Base-by-base conservation (phyloP, 768 basidiomycete genomes). In the Phylloporus sp. region DNA sequence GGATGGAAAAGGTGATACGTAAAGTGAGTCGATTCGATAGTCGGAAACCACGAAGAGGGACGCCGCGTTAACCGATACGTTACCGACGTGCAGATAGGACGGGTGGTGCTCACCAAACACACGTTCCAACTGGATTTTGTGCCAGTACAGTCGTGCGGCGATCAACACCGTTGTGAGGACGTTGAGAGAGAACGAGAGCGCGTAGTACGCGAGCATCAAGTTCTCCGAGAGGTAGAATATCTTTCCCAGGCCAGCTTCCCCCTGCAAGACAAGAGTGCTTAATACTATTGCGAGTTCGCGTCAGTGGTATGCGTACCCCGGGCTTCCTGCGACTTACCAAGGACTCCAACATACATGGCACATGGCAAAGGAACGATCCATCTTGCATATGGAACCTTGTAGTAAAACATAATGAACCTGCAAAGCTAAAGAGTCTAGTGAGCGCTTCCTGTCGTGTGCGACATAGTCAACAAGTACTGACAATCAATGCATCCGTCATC, bases 401-500 rank as follows among this genome's bases (percentile, higher is more conserved):
- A 38, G 44, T 62, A 62, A 21, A 62, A 56, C 33, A 56, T 9
- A 23, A 62, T 38, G 38, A 64, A 64, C 21, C 61, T 56, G 35
- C 38, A 62, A 26, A 62, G 48, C 61, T 62, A 20, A 7, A 35
- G 6, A 24, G 2, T 3, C 2, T 9, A 8, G 24, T 55, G 24
- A 64, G 38, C 13, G 18, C 20, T 11, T 21, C 7, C 7, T 6
- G 6, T 33, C 27, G 17, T 3, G 6, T 32, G 27, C 4, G 32
- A 10, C 8, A 48, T 14, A 49, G 27, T 18, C 2, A 9, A 34
- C 1, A 11, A 27, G 27, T 8, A 58, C 62, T 44, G 8, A 66
- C 62, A 10, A 64, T 64, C 26, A 63, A 29, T 5, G 47, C 58
- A 37, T 63, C 64, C 41, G 62, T 59, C 62, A 63, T 52, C 62